Evolutionary conservation across 2,329 filamentous ascomycete genomes (phyloP).

Genomic region (Gnomoniopsis sp.): DNA sequence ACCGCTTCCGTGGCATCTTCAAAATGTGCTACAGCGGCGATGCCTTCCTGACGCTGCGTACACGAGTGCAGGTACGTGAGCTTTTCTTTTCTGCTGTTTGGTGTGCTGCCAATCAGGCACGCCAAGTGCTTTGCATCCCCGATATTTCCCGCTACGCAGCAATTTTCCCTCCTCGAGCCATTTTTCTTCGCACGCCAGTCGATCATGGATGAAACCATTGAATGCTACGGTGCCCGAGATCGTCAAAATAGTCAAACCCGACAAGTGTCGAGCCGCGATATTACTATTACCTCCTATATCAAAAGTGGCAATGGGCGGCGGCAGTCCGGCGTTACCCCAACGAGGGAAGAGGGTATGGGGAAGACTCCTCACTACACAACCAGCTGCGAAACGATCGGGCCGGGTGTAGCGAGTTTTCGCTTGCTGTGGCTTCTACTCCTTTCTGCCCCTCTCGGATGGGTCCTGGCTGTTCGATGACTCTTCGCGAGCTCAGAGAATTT

Average conservation of each 20-base stretch:
- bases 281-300: background rate
- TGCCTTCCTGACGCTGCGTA: constrained; percentile 91
- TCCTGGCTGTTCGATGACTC: constrained; percentile 6
- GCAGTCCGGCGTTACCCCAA: background rate
- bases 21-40: constrained; percentile 98
- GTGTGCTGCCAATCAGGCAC: background rate
- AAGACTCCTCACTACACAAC: background rate
- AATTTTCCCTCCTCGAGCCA: background rate
- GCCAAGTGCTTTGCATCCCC: background rate
- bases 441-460: background rate
- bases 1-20: constrained; percentile 96
- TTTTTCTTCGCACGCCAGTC: background rate
- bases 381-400: background rate
- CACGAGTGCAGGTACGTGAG: constrained; percentile 77
- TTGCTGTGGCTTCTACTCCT: background rate
- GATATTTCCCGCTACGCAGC: background rate
- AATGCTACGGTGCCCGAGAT: background rate
- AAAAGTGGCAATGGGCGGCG: background rate
- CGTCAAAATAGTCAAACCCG: background rate
- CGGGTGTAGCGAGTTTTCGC: background rate
- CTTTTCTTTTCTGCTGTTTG: constrained; percentile 17
- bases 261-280: constrained; percentile 14
- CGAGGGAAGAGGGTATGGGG: background rate
- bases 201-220: background rate
- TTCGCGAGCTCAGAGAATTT: constrained; percentile 13